Evolutionary conservation across 2,329 filamentous ascomycete genomes (phyloP), one percentile per base, ranked within the genome.

Genomic region (Beauveria sp.): DNA sequence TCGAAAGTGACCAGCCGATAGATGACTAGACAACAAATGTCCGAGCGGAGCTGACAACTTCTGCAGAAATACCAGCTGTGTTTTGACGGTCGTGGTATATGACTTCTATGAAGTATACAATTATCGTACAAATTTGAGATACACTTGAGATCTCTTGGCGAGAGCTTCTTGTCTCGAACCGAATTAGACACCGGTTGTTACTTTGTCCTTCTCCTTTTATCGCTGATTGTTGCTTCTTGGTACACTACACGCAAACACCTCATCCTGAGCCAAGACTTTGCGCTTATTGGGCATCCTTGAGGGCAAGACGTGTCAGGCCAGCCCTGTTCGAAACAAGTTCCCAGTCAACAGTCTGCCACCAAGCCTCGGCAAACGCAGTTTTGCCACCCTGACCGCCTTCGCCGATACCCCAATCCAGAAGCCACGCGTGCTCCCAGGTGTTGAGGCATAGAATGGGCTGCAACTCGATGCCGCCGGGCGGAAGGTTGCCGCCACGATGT

Each of bases 351-450:
- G 79, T 80, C 56, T 90, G 77, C 95, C 95, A 99, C 93, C 93
- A 98, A 47, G 81, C 81, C 71, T 89, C 83, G 58, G 93, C 80
- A 73, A 85, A 99, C 58, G 79, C 76, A 58, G 80, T 79, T 85
- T 97, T 99, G 55, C 91, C 91, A 50, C 79, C 81, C 61, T 87
- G 74, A 5, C 88, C 88, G 46, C 73, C 73, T 1, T 70, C 73
- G 10, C 80, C 79, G 34, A 86, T 71, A 57, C 84, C 84, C 74
- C 90, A 97, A 73, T 98, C 92, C 60, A 84, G 83, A 73, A 98
- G 77, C 85, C 90, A 99, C 9, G 89, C 87, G 76, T 98, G 95
- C 79, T 98, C 88, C 95, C 95, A 99, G 5, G 92, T 96, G 77
- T 92, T 98, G 63, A 98, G 83, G 72, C 93, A 97, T 68, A 99